Evolutionary conservation across 2,329 filamentous ascomycete species (phyloP).

Genomic region (Aotearoamyces nothofagi): DNA sequence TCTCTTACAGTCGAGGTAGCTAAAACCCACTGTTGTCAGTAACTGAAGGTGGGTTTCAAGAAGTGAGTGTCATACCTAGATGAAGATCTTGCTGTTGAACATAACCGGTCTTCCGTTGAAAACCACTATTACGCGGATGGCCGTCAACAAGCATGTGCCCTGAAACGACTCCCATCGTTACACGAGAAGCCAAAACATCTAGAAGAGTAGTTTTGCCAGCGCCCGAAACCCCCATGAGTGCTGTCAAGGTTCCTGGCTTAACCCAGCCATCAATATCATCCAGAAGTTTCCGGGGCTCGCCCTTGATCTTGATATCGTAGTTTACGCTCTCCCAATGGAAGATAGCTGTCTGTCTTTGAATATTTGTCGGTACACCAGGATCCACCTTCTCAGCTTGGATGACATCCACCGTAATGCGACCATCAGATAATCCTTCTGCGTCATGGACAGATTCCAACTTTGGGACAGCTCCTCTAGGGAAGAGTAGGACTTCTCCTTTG

Average conservation of each 20-base stretch:
- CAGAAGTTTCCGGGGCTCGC: slow-evolving; percentile 51
- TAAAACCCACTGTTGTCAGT: too few species aligned
- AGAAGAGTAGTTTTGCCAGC: slow-evolving; percentile 78
- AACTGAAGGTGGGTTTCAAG: too few species aligned
- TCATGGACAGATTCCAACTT: slow-evolving; percentile 4
- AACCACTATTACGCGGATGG: slow-evolving; percentile 48
- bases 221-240: slow-evolving; percentile 57
- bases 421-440: slow-evolving; percentile 10
- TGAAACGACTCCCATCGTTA: slow-evolving; percentile 76
- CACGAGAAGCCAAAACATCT: slow-evolving; percentile 64
- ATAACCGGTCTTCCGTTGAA: slow-evolving; percentile 86
- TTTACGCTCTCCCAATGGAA: slow-evolving; percentile 24
- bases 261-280: slow-evolving; percentile 88
- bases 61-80: too few species aligned
- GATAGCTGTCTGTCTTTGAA: slow-evolving; percentile 17
- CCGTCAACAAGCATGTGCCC: slow-evolving; percentile 64
- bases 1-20: slow-evolving; percentile 77
- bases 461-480: slow-evolving; percentile 49
- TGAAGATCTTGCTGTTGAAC: slow-evolving; percentile 89
- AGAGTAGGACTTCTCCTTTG: slow-evolving; percentile 64
- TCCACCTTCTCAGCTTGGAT: slow-evolving; percentile 6
- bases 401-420: slow-evolving; percentile 5
- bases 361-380: slow-evolving; percentile 10
- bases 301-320: slow-evolving; percentile 49
- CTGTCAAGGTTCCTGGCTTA: slow-evolving; percentile 70